Evolutionary conservation across 2,329 filamentous ascomycete species (phyloP).

Genomic region (Escovopsis sp.): DNA sequence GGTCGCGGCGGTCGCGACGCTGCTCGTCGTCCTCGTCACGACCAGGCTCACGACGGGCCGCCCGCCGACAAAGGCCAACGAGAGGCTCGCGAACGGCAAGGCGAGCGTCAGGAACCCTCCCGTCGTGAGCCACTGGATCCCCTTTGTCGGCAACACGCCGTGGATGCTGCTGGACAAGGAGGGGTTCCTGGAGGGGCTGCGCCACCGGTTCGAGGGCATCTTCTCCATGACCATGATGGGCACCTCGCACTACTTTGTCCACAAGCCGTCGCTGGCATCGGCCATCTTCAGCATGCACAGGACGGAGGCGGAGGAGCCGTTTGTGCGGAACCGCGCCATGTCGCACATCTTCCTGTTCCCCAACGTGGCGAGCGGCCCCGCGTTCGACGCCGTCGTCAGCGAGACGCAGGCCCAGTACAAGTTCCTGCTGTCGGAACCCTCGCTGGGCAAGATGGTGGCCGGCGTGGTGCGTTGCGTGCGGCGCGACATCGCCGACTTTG

Average conservation of each 20-base stretch:
- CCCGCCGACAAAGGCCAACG: neutral
- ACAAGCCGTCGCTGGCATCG: conserved; percentile 16
- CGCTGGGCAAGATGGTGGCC: conserved; percentile 11
- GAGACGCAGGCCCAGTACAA: conserved; percentile 16
- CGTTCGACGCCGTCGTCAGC: conserved; percentile 7
- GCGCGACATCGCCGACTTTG: conserved; percentile 18
- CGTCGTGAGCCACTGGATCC: conserved; percentile 18
- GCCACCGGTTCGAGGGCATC: conserved; percentile 19
- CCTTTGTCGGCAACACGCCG: conserved; percentile 21
- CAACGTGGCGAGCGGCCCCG: conserved; percentile 17
- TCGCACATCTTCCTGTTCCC: conserved; percentile 19
- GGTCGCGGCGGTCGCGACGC: conserved; percentile 11
- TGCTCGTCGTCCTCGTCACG: conserved; percentile 13
- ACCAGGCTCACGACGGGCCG: conserved; percentile 10
- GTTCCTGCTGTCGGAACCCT: conserved; percentile 12
- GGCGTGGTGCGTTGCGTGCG: conserved; percentile 12
- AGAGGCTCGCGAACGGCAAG: neutral
- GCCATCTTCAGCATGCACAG: conserved; percentile 16
- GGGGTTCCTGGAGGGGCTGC: conserved; percentile 16
- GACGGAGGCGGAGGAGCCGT: conserved; percentile 13
- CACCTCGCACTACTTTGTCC: conserved; percentile 19
- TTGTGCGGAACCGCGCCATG: conserved; percentile 14
- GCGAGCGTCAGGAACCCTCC: conserved; percentile 3
- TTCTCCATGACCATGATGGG: conserved; percentile 21
- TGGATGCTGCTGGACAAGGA: conserved; percentile 16